Percentiles rank a stretch among this genome's conserved stretches.
These are phyloP conservation scores for Trichoderma atrobrunneum DNA, from an alignment of 2,329 filamentous ascomycete species.

Conservation along the genomic window DNA sequence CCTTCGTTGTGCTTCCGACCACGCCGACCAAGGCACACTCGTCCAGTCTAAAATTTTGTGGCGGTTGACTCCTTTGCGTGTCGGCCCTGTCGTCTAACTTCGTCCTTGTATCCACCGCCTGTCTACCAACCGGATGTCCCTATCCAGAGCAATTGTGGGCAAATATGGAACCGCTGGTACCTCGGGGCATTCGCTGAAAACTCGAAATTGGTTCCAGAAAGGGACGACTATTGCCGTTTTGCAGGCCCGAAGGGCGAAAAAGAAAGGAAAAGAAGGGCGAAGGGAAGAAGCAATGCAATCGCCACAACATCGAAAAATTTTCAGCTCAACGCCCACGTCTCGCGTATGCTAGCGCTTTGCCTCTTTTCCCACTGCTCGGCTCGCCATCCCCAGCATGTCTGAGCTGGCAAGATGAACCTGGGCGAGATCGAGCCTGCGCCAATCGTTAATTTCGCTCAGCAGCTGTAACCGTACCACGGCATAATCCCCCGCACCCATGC, in stretches of 20 bases:
- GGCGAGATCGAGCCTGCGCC: not conserved
- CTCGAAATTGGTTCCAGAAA: not conserved
- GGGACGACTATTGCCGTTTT: not conserved
- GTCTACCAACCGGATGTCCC: constrained; percentile 14
- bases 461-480: not conserved
- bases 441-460: constrained; percentile 11
- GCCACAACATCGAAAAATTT: not conserved
- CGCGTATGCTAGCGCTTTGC: constrained; percentile 5
- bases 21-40: constrained; percentile 7
- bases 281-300: constrained; percentile 6
- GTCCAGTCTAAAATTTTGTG: constrained; percentile 13
- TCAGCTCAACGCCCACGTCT: not conserved
- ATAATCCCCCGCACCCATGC: constrained; percentile 1
- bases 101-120: not conserved
- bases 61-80: constrained; percentile 17
- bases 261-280: not conserved
- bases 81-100: constrained; percentile 2
- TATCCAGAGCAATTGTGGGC: not conserved
- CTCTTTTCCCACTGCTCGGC: not conserved
- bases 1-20: constrained; percentile 6
- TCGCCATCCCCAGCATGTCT: not conserved
- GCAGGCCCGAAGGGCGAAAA: not conserved
- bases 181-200: not conserved
- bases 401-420: not conserved
- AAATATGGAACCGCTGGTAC: constrained; percentile 10